Base-by-base conservation (phyloP, 495 filamentous ascomycete genomes). In the Chlorociboria aeruginascens region DNA sequence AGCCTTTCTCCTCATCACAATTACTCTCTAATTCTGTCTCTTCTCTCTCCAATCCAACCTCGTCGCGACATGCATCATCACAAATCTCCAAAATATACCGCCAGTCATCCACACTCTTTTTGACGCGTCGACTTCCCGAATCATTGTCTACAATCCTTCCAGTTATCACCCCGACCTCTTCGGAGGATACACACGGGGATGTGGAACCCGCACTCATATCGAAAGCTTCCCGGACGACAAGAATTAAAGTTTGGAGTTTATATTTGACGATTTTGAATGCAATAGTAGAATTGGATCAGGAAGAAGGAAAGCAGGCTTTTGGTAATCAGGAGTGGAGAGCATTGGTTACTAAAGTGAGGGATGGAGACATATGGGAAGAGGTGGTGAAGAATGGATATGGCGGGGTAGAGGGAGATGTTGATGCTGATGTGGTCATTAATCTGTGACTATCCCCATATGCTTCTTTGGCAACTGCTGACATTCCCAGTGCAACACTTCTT, bases 201-300 rank as follows among this genome's bases (percentile, higher is more conserved):
- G 45, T 58, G 11, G 54, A 63, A 11, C 50, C 59, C 12, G 83
- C 86, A 36, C 85, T 85, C 3, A 80, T 95, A 43, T 78, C 79
- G 44, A 71, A 69, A 51, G 84, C 83, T 46, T 84, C 83, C 40
- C 72, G 79, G 44, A 81, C 78, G 34, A 86, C 83, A 48, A 72
- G 90, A 52, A 86, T 95, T 65, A 97, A 95, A 63, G 79, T 96
- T 46, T 98, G 93, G 93, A 93, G 86, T 64, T 73, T 98, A 55
- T 97, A 97, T 63, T 77, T 97, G 43, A 94, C 88, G 0, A 77
- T 97, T 20, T 72, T 97, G 32, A 93, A 95, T 66, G 85, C 85
- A 20, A 83, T 95, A 40, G 71, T 90, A 32, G 89, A 97, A 51
- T 70, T 96, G 54, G 86, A 85, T 13, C 66, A 81, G n/a, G 86